Conservation (phyloP, 2,329 filamentous ascomycete genomes). For the Didymella keratinophila region DNA sequence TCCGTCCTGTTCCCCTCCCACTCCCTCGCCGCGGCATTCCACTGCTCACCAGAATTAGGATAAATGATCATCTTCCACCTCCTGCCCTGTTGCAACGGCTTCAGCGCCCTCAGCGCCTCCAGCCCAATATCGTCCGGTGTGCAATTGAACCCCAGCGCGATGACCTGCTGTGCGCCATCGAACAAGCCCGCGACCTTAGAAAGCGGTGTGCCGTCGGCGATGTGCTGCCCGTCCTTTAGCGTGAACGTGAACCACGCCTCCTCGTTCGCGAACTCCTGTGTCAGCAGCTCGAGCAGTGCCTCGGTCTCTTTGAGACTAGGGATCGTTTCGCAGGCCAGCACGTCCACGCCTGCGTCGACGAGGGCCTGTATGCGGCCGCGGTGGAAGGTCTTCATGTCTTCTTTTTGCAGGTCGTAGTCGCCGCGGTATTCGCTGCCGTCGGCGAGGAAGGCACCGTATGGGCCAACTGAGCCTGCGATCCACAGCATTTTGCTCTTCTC, state of each 20-base stretch:
- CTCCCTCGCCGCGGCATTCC: constrained; percentile 52
- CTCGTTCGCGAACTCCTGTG: constrained; percentile 46
- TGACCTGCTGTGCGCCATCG: constrained; percentile 40
- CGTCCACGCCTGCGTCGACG: constrained; percentile 52
- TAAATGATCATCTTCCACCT: constrained; percentile 50
- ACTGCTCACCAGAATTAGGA: constrained; percentile 58
- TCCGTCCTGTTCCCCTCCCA: constrained; percentile 44
- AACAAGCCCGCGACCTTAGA: constrained; percentile 43
- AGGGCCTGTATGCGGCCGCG: constrained; percentile 53
- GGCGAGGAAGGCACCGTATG: constrained; percentile 58
- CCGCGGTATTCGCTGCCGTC: constrained; percentile 58
- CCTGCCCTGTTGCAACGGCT: constrained; percentile 20
- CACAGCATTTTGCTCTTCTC: not conserved
- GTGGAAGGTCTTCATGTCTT: constrained; percentile 54
- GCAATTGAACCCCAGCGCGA: constrained; percentile 58
- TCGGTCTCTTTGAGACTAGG: constrained; percentile 52
- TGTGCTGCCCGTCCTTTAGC: constrained; percentile 43
- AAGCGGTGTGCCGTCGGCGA: constrained; percentile 55
- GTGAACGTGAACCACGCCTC: constrained; percentile 56
- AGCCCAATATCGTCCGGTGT: constrained; percentile 48
- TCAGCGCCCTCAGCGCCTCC: constrained; percentile 45
- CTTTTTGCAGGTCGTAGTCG: constrained; percentile 46
- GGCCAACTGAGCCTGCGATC: constrained; percentile 57
- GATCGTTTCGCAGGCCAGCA: constrained; percentile 58
- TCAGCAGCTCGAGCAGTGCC: constrained; percentile 52